A percentile compares a stretch with the other conserved stretches of the same genome.
Evolutionary conservation across 2,329 filamentous ascomycete species (phyloP).

Genomic region (Cercospora sesami): DNA sequence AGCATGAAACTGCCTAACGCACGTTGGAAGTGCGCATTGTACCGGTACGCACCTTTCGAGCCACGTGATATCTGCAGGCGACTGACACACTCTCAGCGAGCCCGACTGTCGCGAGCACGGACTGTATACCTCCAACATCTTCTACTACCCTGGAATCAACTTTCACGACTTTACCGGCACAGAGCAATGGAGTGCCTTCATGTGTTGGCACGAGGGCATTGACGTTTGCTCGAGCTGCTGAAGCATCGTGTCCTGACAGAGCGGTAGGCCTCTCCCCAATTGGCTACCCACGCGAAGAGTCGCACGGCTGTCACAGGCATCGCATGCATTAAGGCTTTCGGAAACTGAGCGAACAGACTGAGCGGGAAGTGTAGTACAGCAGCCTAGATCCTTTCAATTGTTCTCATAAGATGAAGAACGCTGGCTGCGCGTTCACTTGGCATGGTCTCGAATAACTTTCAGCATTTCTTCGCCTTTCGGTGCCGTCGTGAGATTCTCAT

Average conservation of each 20-base stretch:
- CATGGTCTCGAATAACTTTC: constrained; percentile 28
- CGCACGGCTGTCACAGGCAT: too few species aligned
- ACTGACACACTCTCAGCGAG: neutral
- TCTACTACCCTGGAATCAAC: neutral
- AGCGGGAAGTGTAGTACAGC: neutral
- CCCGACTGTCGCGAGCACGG: neutral
- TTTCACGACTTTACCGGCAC: neutral
- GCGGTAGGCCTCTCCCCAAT: neutral
- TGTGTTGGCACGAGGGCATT: neutral
- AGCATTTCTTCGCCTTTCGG: constrained; percentile 54
- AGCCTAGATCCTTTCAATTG: neutral
- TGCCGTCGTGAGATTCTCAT: constrained; percentile 80
- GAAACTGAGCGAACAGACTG: neutral
- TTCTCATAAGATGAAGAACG: neutral
- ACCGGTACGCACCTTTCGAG: neutral
- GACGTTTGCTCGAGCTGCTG: neutral
- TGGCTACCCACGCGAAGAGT: neutral
- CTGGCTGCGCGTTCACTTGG: neutral
- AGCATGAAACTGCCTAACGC: neutral
- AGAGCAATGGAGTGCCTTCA: neutral
- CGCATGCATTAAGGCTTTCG: neutral
- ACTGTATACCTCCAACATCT: neutral
- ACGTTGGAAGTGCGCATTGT: neutral
- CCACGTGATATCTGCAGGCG: neutral
- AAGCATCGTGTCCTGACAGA: neutral